Percentiles rank a stretch among this genome's conserved stretches.
These are phyloP conservation scores for Penicillium sp. DNA, from an alignment of 2,329 filamentous ascomycete species.

Conservation along the genomic window DNA sequence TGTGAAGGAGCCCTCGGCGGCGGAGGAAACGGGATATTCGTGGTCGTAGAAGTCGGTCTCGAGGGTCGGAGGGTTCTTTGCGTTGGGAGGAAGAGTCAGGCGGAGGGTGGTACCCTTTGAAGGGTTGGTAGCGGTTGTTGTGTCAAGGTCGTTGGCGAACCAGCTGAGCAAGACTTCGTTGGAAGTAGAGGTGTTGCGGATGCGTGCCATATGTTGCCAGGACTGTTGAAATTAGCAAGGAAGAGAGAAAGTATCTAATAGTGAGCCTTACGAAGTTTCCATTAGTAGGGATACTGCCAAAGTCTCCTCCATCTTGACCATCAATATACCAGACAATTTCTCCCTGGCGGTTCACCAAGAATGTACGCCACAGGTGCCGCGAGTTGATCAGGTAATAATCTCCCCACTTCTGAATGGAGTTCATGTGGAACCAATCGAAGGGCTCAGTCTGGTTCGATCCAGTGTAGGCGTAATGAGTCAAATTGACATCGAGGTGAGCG, in stretches of 20 bases:
- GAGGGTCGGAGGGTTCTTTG: constrained; percentile 14
- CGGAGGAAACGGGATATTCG: constrained; percentile 25
- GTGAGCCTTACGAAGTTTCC: neutral
- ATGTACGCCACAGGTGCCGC: neutral
- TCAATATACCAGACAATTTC: constrained; percentile 29
- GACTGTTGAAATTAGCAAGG: constrained; percentile 3
- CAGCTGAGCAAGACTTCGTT: constrained; percentile 32
- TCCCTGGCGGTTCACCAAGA: constrained; percentile 8
- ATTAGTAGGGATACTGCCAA: constrained; percentile 5
- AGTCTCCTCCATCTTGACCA: constrained; percentile 29
- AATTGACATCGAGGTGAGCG: neutral
- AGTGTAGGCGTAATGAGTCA: neutral
- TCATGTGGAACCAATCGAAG: constrained; percentile 10
- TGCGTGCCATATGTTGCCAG: constrained; percentile 39
- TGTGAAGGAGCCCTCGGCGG: constrained; percentile 32
- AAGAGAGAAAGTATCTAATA: neutral
- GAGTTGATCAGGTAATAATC: neutral
- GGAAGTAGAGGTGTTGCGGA: constrained; percentile 32
- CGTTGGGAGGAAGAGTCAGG: neutral
- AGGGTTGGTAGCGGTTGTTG: constrained; percentile 24
- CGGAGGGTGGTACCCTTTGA: constrained; percentile 18
- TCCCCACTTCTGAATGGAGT: constrained; percentile 7
- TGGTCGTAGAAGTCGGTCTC: constrained; percentile 20
- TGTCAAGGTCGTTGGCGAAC: constrained; percentile 34
- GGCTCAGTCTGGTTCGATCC: neutral